Conservation (phyloP, 2,329 filamentous ascomycete species). For the Scortechinia acanthostroma region DNA sequence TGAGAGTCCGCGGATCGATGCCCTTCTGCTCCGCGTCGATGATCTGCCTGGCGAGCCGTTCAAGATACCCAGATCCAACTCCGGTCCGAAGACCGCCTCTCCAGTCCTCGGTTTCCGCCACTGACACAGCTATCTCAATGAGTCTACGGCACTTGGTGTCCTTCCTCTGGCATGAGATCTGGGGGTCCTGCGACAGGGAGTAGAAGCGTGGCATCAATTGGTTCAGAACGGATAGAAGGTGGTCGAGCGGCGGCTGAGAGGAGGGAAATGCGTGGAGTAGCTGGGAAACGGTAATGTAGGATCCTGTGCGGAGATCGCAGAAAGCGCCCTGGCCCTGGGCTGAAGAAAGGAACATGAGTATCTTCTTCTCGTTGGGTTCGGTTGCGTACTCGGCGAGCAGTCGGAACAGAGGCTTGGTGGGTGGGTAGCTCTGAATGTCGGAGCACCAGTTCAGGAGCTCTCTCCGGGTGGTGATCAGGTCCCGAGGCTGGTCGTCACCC, state of each 20-base stretch:
- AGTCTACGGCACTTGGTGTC: constrained; percentile 70
- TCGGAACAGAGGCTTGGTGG: constrained; percentile 79
- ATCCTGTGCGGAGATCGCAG: constrained; percentile 86
- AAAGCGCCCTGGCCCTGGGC: constrained; percentile 87
- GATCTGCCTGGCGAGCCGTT: constrained; percentile 59
- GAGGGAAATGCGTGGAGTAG: constrained; percentile 88
- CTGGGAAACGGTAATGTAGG: constrained; percentile 78
- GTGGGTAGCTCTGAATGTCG: constrained; percentile 86
- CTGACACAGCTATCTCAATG: constrained; percentile 92
- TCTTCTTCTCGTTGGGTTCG: constrained; percentile 77
- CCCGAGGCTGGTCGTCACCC: constrained; percentile 80
- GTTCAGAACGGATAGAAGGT: constrained; percentile 72
- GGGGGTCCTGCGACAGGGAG: constrained; percentile 91
- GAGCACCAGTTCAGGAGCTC: constrained; percentile 94
- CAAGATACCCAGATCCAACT: constrained; percentile 87
- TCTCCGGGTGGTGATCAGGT: constrained; percentile 81
- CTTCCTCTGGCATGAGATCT: constrained; percentile 63
- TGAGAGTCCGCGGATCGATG: constrained; percentile 42
- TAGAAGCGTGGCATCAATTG: constrained; percentile 97
- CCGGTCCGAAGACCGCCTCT: constrained; percentile 67
- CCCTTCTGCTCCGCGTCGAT: constrained; percentile 60
- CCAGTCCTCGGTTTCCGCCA: constrained; percentile 84
- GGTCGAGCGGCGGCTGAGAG: constrained; percentile 77
- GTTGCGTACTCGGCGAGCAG: constrained; percentile 78
- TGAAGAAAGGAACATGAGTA: constrained; percentile 78